A percentile compares a stretch with the other conserved stretches of the same genome.
Conservation (phyloP, 2,329 filamentous ascomycete genomes). For the Beauveria varroae region DNA sequence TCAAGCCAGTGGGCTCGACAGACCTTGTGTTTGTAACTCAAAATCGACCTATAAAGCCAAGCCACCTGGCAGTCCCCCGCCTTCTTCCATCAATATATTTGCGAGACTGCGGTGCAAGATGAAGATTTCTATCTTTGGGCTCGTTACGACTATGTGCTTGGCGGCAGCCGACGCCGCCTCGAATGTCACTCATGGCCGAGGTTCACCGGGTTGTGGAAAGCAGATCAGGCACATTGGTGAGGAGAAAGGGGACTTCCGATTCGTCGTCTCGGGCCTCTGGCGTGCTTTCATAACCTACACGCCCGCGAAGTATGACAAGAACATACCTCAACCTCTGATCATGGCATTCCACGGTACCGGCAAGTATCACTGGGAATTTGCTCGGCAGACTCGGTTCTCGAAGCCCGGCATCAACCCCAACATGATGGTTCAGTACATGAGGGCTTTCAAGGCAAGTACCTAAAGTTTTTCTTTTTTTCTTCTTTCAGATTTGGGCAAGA, state of each 20-base stretch:
- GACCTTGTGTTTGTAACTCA: too few species aligned
- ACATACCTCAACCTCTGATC: neutral
- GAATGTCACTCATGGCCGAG: neutral
- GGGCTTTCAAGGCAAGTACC: constrained; percentile 26
- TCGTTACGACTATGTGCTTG: neutral
- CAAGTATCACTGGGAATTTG: neutral
- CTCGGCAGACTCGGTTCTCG: neutral
- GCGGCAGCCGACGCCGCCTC: neutral
- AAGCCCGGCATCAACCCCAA: neutral
- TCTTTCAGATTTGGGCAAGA: neutral
- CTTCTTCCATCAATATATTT: neutral
- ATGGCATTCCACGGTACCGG: neutral
- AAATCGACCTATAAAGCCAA: neutral
- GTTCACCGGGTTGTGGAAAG: constrained; percentile 2
- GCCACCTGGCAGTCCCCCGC: neutral
- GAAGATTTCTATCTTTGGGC: neutral
- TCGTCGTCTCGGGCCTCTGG: neutral
- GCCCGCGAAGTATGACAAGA: neutral
- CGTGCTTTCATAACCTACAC: neutral
- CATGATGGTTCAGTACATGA: constrained; percentile 33
- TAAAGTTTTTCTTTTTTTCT: neutral
- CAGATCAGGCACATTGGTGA: neutral
- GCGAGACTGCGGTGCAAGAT: neutral
- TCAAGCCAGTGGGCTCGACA: neutral
- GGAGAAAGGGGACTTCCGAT: neutral